Evolutionary conservation across 176 grass and related monocot species (phyloP).

Genomic region (Raddia guianensis): DNA sequence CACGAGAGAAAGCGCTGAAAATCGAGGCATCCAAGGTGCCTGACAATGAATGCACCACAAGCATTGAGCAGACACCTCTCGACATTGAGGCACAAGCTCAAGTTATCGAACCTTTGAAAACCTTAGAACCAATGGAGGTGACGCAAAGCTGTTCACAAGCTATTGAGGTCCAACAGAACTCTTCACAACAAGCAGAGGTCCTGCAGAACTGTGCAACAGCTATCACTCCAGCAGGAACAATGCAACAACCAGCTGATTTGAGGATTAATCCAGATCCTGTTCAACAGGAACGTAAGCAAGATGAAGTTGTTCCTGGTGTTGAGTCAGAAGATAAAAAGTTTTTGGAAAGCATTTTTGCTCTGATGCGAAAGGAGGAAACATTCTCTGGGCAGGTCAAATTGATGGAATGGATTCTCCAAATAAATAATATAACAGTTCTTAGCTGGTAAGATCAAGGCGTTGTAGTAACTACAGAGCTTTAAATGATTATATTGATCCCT

Average conservation of each 20-base stretch:
- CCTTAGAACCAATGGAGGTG: slow-evolving; percentile 40
- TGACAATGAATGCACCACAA: slow-evolving; percentile 39
- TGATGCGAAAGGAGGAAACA: slow-evolving; percentile 84
- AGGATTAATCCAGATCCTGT: slow-evolving; percentile 40
- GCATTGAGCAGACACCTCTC: slow-evolving; percentile 38
- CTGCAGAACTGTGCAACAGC: slow-evolving; percentile 34
- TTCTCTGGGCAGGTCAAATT: slow-evolving; percentile 91
- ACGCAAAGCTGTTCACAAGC: slow-evolving; percentile 34
- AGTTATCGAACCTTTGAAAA: slow-evolving; percentile 47
- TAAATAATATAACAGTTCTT: slow-evolving; percentile 77
- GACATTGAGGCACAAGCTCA: slow-evolving; percentile 47
- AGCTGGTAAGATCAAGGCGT: slow-evolving; percentile 62
- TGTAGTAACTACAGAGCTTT: slow-evolving; percentile 31
- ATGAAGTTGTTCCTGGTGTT: slow-evolving; percentile 48
- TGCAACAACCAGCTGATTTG: slow-evolving; percentile 46
- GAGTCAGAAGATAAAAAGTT: slow-evolving; percentile 88
- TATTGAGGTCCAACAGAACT: background rate
- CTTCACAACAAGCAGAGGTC: slow-evolving; percentile 22
- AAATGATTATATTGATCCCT: slow-evolving; percentile 37
- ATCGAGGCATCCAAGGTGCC: slow-evolving; percentile 47
- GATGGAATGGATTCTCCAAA: slow-evolving; percentile 86
- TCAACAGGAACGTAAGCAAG: slow-evolving; percentile 44
- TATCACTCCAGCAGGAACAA: slow-evolving; percentile 29
- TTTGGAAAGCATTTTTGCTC: slow-evolving; percentile 75
- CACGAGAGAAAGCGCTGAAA: slow-evolving; percentile 65